These are phyloP conservation scores for Hydrangea macrophylla DNA, from an alignment of 148 eudicot genomes.

Conservation along the genomic window DNA sequence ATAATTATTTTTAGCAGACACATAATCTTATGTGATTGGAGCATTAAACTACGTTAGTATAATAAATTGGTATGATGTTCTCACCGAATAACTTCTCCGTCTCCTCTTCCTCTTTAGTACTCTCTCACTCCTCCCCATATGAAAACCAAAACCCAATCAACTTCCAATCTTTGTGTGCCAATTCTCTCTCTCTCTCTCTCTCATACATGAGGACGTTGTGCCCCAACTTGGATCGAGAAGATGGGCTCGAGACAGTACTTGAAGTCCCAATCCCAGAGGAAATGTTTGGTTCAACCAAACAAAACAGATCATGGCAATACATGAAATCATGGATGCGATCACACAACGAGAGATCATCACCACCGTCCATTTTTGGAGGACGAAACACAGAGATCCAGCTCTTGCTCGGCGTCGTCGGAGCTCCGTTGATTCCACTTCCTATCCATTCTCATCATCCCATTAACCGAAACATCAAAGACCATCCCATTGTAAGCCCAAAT, in stretches of 20 bases:
- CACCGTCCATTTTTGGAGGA: slow-evolving; percentile 32
- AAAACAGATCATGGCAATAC: slow-evolving; percentile 56
- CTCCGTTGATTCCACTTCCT: slow-evolving; percentile 84
- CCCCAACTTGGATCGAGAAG: slow-evolving; percentile 75
- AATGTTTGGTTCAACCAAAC: slow-evolving; percentile 43
- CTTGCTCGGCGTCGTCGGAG: slow-evolving; percentile 80
- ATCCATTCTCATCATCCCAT: slow-evolving; percentile 29
- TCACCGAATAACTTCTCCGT: too few species aligned
- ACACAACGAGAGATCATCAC: slow-evolving; percentile 20
- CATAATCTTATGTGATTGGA: too few species aligned
- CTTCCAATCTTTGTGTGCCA: not conserved
- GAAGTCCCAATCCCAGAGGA: slow-evolving; percentile 97
- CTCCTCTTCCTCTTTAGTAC: not conserved
- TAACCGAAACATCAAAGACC: slow-evolving; percentile 47
- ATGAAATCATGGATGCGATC: slow-evolving; percentile 74
- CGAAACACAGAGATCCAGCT: slow-evolving; percentile 63
- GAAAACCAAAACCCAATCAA: not conserved
- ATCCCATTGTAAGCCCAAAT: slow-evolving; percentile 85
- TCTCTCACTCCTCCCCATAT: not conserved
- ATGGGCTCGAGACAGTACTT: slow-evolving; percentile 83
- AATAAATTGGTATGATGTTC: too few species aligned
- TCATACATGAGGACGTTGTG: slow-evolving; percentile 79
- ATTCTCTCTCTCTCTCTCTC: not conserved
- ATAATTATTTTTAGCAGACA: too few species aligned
- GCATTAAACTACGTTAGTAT: too few species aligned